Evolutionary conservation across 352 stramenopile species (phyloP), one percentile per base, ranked within the genome.

Genomic region (Hyaloperonospora arabidopsidis): DNA sequence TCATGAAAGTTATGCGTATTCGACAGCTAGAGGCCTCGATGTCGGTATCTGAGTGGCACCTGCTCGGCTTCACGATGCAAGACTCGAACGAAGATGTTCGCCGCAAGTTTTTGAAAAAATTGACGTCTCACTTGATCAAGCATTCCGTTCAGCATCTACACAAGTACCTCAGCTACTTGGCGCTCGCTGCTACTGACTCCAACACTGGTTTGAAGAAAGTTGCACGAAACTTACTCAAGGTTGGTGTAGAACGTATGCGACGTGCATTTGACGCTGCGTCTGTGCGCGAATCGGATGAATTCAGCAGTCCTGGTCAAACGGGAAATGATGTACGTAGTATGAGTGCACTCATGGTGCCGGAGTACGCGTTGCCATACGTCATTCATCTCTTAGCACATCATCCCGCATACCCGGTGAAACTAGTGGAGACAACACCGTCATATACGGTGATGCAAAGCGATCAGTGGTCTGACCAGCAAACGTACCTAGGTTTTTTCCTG

Each of bases 311-410:
- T 28, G 28, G 35, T 10, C 54, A 59, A 54, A 14, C n/a, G 3
- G 45, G 19, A 48, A 54, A 17, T 45, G 14, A 18, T 11, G 34
- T 49, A n/a, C 57, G 40, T 13, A 49, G n/a, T 46, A 25, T 50
- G 43, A 64, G 41, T 50, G 78, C 81, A 15, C 58, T 95, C 6
- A 83, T 95, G 66, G 79, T 93, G 13, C 84, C 84, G 1, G 84
- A 95, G 57, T 95, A 93, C 45, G 59, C 72, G 6, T 50, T 95
- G 23, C 82, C 79, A 14, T 93, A 90, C 28, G 78, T 87, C 12
- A 77, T 95, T 45, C 84, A 95, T 59, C 61, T 95, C 28, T 55
- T 93, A n/a, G 74, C 80, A 0, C 82, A 93, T 45, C 80, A 89
- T 44, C 78, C 82, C 1, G 63, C 80, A 19, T 93, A 84, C 43